These are phyloP conservation scores for Datura wrightii DNA, from an alignment of 257 asterid species.

Conservation along the genomic window DNA sequence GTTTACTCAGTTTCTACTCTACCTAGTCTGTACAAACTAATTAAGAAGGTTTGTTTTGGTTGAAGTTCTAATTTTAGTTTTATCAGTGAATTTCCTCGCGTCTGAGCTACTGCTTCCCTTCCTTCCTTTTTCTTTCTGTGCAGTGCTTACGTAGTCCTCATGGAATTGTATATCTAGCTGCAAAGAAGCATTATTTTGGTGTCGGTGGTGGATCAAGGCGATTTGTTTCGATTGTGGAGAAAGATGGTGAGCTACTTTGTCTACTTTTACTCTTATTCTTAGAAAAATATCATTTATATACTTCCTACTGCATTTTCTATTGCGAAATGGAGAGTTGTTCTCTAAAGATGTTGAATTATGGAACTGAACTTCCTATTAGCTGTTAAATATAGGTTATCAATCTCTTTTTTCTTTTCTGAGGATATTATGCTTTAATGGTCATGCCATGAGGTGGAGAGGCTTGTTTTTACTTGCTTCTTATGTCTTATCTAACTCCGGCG, in stretches of 20 bases:
- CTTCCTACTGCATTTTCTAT: not conserved
- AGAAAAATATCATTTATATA: not conserved
- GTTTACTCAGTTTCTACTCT: constrained; percentile 82
- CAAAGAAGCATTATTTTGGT: constrained; percentile 93
- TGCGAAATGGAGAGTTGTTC: not conserved
- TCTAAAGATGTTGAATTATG: not conserved
- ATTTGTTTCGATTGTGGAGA: constrained; percentile 75
- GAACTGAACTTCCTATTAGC: not conserved
- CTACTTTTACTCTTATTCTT: not conserved
- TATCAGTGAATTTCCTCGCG: not conserved
- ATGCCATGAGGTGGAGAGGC: not conserved
- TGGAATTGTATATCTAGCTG: constrained; percentile 93
- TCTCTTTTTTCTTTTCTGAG: not conserved
- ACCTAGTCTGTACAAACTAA: constrained; percentile 67
- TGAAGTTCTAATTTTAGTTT: constrained; percentile 18
- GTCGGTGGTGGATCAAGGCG: constrained; percentile 97
- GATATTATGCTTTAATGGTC: not conserved
- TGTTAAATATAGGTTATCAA: not conserved
- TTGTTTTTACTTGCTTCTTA: not conserved
- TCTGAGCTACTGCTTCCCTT: constrained; percentile 28
- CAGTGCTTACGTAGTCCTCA: constrained; percentile 66
- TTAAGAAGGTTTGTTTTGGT: constrained; percentile 62
- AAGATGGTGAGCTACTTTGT: constrained; percentile 61
- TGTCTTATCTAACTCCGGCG: too few relatives aligned
- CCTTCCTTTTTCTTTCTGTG: constrained; percentile 25